A percentile compares a stretch with the other conserved stretches of the same genome.
phyloP scores from a whole-genome alignment of 805 yeast species.

The Nakazawaea anatomiae region DNA sequence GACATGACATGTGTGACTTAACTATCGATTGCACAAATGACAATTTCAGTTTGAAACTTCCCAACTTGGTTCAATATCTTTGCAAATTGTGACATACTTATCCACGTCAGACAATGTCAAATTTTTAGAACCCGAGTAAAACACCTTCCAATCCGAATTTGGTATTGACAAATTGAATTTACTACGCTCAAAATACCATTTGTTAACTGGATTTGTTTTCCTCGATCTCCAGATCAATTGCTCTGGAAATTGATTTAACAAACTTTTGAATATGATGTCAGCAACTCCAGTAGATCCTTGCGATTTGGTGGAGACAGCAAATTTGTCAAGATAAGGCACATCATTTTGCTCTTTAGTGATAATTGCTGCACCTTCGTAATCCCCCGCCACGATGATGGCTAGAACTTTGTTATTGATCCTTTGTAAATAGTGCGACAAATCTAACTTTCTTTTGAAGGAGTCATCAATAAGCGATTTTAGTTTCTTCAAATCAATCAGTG shows the following conservation, averaged over 20 bases:
- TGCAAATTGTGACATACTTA: constrained; percentile 49
- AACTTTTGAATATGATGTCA: constrained; percentile 82
- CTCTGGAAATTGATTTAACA: constrained; percentile 59
- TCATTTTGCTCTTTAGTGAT: constrained; percentile 66
- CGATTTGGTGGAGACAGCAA: constrained; percentile 76
- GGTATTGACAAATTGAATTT: constrained; percentile 54
- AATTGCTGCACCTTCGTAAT: constrained; percentile 93
- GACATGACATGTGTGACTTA: background rate
- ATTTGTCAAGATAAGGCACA: constrained; percentile 71
- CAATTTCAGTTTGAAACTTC: background rate
- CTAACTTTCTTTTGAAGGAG: constrained; percentile 70
- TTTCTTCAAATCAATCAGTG: constrained; percentile 46
- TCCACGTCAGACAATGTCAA: constrained; percentile 29
- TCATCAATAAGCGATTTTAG: constrained; percentile 63
- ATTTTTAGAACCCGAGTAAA: constrained; percentile 32
- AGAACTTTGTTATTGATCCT: constrained; percentile 67
- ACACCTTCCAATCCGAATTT: constrained; percentile 31
- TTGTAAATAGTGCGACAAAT: constrained; percentile 56
- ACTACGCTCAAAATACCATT: constrained; percentile 95
- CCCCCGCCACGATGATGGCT: constrained; percentile 80
- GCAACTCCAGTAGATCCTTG: constrained; percentile 95
- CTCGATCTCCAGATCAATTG: constrained; percentile 91
- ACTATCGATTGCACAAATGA: too few relatives aligned
- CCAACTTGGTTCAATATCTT: constrained; percentile 52
- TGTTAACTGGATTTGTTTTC: constrained; percentile 82